These are phyloP conservation scores for Tuber aestivum DNA, from an alignment of 495 filamentous ascomycete genomes.

Conservation along the genomic window DNA sequence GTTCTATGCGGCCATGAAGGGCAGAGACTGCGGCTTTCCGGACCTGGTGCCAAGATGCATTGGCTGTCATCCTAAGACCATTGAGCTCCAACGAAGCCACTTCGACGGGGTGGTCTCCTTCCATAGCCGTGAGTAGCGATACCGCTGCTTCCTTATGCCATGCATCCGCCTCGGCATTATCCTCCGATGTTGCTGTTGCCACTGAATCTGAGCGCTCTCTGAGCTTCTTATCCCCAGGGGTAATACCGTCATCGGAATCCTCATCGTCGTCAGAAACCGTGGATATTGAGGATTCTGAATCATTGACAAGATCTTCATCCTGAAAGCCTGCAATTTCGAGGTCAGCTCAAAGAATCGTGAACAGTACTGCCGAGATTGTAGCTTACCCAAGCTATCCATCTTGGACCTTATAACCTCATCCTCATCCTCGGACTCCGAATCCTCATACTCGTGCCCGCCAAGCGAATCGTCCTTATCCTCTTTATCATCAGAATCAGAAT, in stretches of 20 bases:
- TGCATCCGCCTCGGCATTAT: constrained; percentile 54
- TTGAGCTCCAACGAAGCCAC: constrained; percentile 85
- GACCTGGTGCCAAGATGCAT: constrained; percentile 81
- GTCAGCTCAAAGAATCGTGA: constrained; percentile 37
- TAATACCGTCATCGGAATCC: constrained; percentile 42
- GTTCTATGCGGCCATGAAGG: constrained; percentile 72
- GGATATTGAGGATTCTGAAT: constrained; percentile 75
- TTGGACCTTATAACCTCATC: constrained; percentile 50
- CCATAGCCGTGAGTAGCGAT: constrained; percentile 76
- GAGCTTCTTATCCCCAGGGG: constrained; percentile 33
- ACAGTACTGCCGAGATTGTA: background rate
- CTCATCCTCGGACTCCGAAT: constrained; percentile 50
- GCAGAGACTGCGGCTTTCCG: constrained; percentile 77
- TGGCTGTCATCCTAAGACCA: constrained; percentile 76
- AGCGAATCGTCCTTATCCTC: constrained; percentile 53
- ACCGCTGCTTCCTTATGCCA: constrained; percentile 85
- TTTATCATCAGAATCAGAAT: constrained; percentile 54
- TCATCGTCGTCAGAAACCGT: constrained; percentile 49
- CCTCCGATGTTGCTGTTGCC: constrained; percentile 50
- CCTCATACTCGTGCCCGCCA: constrained; percentile 51
- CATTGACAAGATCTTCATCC: constrained; percentile 56
- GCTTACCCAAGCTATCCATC: constrained; percentile 53
- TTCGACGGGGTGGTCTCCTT: constrained; percentile 67
- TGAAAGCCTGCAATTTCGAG: constrained; percentile 59
- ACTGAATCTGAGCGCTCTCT: constrained; percentile 26